Percentiles rank a stretch among this genome's conserved stretches.
Evolutionary conservation across 331 rosid species (phyloP).

Genomic region (Malus hybrid): DNA sequence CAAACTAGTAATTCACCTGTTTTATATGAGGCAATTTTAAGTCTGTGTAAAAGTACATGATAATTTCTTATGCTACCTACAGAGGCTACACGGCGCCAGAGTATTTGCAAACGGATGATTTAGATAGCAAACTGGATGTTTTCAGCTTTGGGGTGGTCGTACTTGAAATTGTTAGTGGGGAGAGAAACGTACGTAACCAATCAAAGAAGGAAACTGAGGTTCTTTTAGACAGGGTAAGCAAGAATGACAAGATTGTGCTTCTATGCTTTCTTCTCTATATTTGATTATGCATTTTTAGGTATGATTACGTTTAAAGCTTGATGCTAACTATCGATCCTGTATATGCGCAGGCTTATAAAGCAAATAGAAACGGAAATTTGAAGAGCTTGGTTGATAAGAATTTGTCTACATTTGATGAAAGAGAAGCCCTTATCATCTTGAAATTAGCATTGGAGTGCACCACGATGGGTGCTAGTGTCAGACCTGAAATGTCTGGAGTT

Average conservation of each 20-base stretch:
- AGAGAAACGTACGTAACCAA: not conserved
- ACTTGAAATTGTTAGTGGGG: slow-evolving; percentile 10
- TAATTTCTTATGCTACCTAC: not conserved
- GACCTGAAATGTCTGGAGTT: slow-evolving; percentile 7
- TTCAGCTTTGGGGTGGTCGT: slow-evolving; percentile 15
- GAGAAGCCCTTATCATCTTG: not conserved
- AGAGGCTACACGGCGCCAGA: slow-evolving; percentile 2
- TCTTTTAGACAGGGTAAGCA: slow-evolving; percentile 7
- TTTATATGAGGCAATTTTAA: not conserved
- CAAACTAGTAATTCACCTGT: too few species aligned
- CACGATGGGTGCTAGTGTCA: not conserved
- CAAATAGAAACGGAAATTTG: not conserved
- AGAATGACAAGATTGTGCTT: not conserved
- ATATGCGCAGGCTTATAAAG: not conserved
- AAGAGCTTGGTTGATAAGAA: not conserved
- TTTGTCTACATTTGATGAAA: not conserved
- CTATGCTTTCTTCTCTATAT: not conserved
- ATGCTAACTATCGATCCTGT: not conserved
- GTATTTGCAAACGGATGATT: not conserved
- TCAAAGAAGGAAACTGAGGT: not conserved
- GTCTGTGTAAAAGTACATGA: not conserved
- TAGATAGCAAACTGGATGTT: not conserved
- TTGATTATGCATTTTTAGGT: not conserved
- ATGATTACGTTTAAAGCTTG: not conserved
- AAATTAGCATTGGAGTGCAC: slow-evolving; percentile 13